Percentiles rank a stretch among this genome's conserved stretches.
These are phyloP conservation scores for Ascobolus immersus DNA, from an alignment of 495 filamentous ascomycete genomes.

Conservation along the genomic window DNA sequence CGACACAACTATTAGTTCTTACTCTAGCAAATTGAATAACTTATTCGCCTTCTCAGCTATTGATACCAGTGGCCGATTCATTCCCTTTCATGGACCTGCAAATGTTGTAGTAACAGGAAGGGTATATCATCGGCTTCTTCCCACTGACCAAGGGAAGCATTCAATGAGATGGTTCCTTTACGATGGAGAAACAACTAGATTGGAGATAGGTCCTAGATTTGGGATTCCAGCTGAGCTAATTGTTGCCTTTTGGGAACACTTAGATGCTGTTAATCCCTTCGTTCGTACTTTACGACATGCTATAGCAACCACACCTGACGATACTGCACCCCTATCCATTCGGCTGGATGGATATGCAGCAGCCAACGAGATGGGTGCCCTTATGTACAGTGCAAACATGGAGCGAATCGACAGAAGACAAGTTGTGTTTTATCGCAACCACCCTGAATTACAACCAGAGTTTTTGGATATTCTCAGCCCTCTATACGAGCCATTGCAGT, in stretches of 20 bases:
- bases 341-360: too few species aligned
- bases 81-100: too few species aligned
- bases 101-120: too few species aligned
- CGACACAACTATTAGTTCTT: too few species aligned
- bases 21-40: too few species aligned
- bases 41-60: too few species aligned
- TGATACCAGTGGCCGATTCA: too few species aligned
- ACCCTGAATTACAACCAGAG: background rate
- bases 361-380: too few species aligned
- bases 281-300: slow-evolving; percentile 1
- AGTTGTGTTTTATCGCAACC: background rate
- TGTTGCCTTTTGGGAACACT: background rate
- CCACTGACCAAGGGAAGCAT: too few species aligned
- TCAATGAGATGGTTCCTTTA: slow-evolving; percentile 3
- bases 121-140: too few species aligned
- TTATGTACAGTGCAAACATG: background rate
- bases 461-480: background rate
- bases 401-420: background rate
- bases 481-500: background rate
- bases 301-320: background rate
- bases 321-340: background rate
- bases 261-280: slow-evolving; percentile 2
- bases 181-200: slow-evolving; percentile 1
- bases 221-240: background rate
- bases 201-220: background rate